Percentiles rank a stretch among this genome's conserved stretches.
phyloP scores from a whole-genome alignment of 1,139 yeast species.

The Saccharomycopsis phalli region DNA sequence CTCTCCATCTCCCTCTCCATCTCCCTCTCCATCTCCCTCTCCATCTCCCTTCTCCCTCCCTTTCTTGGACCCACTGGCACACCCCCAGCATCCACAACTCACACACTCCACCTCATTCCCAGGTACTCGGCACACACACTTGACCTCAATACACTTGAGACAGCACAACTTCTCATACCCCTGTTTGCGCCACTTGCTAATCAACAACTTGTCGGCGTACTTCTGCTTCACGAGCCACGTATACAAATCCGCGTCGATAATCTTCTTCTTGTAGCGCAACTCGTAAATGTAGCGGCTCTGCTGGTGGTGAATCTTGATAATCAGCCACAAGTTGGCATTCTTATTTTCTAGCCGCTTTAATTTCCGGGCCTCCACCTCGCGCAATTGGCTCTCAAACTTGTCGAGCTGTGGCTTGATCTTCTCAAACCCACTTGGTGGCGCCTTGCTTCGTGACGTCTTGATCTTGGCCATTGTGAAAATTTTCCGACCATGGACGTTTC shows the following conservation, averaged over 20 bases:
- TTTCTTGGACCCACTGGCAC: slow-evolving; percentile 36
- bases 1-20: not conserved
- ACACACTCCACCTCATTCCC: slow-evolving; percentile 52
- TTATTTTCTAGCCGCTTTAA: slow-evolving; percentile 31
- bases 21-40: not conserved
- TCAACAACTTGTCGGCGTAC: slow-evolving; percentile 59
- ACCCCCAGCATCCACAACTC: slow-evolving; percentile 86
- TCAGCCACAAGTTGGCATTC: slow-evolving; percentile 62
- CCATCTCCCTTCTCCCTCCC: not conserved
- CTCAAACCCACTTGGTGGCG: slow-evolving; percentile 69
- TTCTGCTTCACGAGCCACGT: slow-evolving; percentile 66
- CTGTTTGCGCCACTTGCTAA: slow-evolving; percentile 86
- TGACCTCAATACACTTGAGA: slow-evolving; percentile 63
- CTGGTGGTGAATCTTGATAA: slow-evolving; percentile 63
- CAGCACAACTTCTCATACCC: slow-evolving; percentile 90
- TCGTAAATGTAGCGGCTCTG: slow-evolving; percentile 71
- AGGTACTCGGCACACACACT: slow-evolving; percentile 87
- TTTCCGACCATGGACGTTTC: not conserved
- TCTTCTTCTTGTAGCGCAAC: slow-evolving; percentile 58
- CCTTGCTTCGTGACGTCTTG: slow-evolving; percentile 30
- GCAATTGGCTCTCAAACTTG: slow-evolving; percentile 52
- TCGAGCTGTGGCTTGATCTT: slow-evolving; percentile 63
- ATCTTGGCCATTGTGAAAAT: slow-evolving; percentile 14
- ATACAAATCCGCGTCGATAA: slow-evolving; percentile 61
- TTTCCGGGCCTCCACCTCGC: slow-evolving; percentile 41